Conservation (phyloP, 2,329 filamentous ascomycete genomes). For the Mollisiaceae sp. region DNA sequence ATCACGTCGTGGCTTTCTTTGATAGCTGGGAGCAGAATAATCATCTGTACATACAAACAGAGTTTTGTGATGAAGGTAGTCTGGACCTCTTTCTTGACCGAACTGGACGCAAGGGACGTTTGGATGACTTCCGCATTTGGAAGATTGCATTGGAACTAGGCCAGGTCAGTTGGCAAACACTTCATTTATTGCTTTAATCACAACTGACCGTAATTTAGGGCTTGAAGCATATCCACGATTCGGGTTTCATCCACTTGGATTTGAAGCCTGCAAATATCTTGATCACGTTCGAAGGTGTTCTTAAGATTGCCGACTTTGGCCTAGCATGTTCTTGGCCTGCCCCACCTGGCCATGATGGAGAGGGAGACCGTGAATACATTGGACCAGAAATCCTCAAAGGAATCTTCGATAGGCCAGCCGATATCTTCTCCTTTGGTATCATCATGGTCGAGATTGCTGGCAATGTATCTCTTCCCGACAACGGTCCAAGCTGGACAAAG, state of each 20-base stretch:
- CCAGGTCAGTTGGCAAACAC: conserved; percentile 62
- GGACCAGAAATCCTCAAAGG: conserved; percentile 90
- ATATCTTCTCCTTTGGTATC: conserved; percentile 91
- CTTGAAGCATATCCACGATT: conserved; percentile 86
- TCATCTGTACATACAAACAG: conserved; percentile 95
- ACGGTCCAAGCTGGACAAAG: conserved; percentile 88
- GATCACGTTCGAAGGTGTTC: conserved; percentile 77
- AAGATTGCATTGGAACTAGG: conserved; percentile 91
- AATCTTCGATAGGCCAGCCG: conserved; percentile 85
- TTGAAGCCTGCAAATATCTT: conserved; percentile 86
- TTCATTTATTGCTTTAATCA: conserved; percentile 9
- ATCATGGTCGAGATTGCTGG: conserved; percentile 94
- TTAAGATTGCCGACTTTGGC: conserved; percentile 89
- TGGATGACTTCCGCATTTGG: conserved; percentile 99
- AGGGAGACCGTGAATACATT: conserved; percentile 96
- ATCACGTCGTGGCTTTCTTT: conserved; percentile 84
- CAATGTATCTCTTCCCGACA: conserved; percentile 92
- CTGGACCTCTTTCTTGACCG: conserved; percentile 84
- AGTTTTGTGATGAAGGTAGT: conserved; percentile 94
- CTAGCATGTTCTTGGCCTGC: conserved; percentile 82
- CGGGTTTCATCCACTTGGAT: conserved; percentile 84
- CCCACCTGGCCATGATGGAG: conserved; percentile 77
- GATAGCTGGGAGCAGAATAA: conserved; percentile 87
- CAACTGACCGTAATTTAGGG: conserved; percentile 61
- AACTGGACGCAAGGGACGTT: conserved; percentile 79